Conservation (phyloP, 495 filamentous ascomycete genomes). For the Polyplosphaeria fusca region DNA sequence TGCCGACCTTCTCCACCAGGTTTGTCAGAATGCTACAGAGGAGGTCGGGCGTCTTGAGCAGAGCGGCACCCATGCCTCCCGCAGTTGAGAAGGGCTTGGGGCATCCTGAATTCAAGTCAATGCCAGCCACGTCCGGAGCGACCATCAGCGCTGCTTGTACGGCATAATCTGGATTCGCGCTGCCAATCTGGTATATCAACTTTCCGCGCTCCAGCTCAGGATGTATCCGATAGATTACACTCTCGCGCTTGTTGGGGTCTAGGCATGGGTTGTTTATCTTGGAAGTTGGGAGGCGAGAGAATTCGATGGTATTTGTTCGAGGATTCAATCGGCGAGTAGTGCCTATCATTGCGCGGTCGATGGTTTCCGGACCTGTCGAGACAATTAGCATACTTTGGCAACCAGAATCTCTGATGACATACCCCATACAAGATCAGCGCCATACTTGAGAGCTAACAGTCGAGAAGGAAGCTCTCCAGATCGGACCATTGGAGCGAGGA, state of each 20-base stretch:
- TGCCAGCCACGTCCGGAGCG: conserved; percentile 81
- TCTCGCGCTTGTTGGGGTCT: conserved; percentile 53
- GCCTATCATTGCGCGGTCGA: conserved; percentile 87
- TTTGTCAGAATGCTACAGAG: conserved; percentile 77
- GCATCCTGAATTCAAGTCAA: conserved; percentile 96
- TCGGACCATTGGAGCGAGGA: conserved; percentile 95
- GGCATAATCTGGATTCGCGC: conserved; percentile 72
- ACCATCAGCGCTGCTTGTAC: conserved; percentile 80
- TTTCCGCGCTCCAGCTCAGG: conserved; percentile 65
- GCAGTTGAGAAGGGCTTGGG: conserved; percentile 91
- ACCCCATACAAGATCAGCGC: conserved; percentile 96
- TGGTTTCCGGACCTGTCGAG: conserved; percentile 75
- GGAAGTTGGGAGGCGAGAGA: conserved; percentile 70
- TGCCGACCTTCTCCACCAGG: conserved; percentile 72
- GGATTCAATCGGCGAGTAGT: conserved; percentile 71
- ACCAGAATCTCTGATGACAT: conserved; percentile 9
- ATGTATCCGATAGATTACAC: conserved; percentile 79
- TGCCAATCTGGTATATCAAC: conserved; percentile 89
- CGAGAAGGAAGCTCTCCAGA: conserved; percentile 90
- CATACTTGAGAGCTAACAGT: conserved; percentile 84
- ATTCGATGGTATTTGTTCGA: conserved; percentile 74
- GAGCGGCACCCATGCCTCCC: conserved; percentile 91
- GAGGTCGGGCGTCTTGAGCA: conserved; percentile 77
- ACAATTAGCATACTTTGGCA: background rate
- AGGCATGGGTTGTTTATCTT: conserved; percentile 52